A percentile compares a stretch with the other conserved stretches of the same genome.
These are phyloP conservation scores for Lipomyces starkeyi DNA, from an alignment of 805 yeast genomes.

Conservation along the genomic window DNA sequence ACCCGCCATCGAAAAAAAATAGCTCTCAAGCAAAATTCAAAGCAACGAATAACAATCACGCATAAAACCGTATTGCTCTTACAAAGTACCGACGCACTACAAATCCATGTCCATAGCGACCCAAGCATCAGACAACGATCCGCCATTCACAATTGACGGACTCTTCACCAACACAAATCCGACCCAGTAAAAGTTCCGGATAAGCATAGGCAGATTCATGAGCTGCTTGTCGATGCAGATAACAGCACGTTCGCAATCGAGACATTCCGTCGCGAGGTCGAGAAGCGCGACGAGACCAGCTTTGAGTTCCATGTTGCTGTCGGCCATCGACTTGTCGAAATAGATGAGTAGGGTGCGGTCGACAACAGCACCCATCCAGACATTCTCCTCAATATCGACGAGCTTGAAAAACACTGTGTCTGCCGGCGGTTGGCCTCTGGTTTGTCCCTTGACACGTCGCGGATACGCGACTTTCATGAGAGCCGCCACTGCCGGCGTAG, in stretches of 20 bases:
- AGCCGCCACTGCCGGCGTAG: conserved; percentile 29
- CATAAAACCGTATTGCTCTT: neutral
- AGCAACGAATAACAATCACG: neutral
- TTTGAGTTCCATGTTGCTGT: conserved; percentile 25
- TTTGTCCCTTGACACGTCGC: conserved; percentile 10
- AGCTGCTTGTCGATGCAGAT: conserved; percentile 38
- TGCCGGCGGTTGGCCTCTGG: conserved; percentile 3
- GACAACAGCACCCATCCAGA: conserved; percentile 38
- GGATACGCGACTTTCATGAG: conserved; percentile 33
- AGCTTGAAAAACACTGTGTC: conserved; percentile 28
- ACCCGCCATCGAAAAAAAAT: neutral
- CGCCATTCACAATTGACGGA: conserved; percentile 24
- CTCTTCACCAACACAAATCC: conserved; percentile 38
- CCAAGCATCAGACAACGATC: conserved; percentile 37
- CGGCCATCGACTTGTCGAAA: conserved; percentile 32
- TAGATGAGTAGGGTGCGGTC: conserved; percentile 35
- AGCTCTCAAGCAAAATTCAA: neutral
- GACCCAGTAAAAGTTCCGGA: conserved; percentile 37
- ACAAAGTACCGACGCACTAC: conserved; percentile 13
- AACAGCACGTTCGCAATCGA: conserved; percentile 36
- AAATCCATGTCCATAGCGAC: conserved; percentile 38
- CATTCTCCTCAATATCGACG: conserved; percentile 30
- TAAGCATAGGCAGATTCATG: conserved; percentile 24
- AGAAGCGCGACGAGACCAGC: conserved; percentile 38
- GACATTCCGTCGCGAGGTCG: conserved; percentile 40